Conservation (phyloP, 2,329 filamentous ascomycete species). For the Plenodomus biglobosus region DNA sequence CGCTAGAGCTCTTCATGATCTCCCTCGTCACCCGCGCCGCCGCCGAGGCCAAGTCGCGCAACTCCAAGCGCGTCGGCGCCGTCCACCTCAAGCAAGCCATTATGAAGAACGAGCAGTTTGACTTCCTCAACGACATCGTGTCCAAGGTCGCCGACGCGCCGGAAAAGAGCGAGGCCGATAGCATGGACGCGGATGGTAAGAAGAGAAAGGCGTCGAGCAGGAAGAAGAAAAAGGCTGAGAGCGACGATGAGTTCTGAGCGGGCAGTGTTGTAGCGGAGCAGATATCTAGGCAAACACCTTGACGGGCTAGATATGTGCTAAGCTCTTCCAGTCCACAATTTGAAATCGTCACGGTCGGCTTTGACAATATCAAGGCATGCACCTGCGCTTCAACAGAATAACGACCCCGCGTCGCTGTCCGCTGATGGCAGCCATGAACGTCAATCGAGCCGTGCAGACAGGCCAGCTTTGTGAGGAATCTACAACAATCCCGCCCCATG, state of each 20-base stretch:
- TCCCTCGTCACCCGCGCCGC: slow-evolving; percentile 87
- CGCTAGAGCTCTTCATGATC: slow-evolving; percentile 97
- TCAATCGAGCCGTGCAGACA: neutral
- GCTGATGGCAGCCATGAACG: neutral
- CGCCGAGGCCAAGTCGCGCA: slow-evolving; percentile 76
- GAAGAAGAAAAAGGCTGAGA: slow-evolving; percentile 44
- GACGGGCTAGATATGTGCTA: neutral
- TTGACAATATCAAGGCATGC: neutral
- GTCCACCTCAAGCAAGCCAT: slow-evolving; percentile 91
- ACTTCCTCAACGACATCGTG: slow-evolving; percentile 91
- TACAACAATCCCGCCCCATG: neutral
- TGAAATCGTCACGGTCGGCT: neutral
- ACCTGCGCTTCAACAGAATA: neutral
- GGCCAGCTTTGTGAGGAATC: neutral
- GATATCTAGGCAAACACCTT: neutral
- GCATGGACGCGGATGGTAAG: slow-evolving; percentile 46
- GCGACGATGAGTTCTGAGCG: slow-evolving; percentile 41
- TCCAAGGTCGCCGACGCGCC: slow-evolving; percentile 74
- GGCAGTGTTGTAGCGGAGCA: neutral
- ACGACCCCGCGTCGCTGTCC: neutral
- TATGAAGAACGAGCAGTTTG: slow-evolving; percentile 84
- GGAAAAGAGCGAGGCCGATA: slow-evolving; percentile 51
- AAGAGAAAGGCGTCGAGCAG: slow-evolving; percentile 47
- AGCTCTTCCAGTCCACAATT: neutral
- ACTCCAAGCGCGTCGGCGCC: slow-evolving; percentile 86